Percentiles rank a stretch among this genome's conserved stretches.
phyloP scores from a whole-genome alignment of 352 stramenopile genomes.

The Globisporangium mamillatum region DNA sequence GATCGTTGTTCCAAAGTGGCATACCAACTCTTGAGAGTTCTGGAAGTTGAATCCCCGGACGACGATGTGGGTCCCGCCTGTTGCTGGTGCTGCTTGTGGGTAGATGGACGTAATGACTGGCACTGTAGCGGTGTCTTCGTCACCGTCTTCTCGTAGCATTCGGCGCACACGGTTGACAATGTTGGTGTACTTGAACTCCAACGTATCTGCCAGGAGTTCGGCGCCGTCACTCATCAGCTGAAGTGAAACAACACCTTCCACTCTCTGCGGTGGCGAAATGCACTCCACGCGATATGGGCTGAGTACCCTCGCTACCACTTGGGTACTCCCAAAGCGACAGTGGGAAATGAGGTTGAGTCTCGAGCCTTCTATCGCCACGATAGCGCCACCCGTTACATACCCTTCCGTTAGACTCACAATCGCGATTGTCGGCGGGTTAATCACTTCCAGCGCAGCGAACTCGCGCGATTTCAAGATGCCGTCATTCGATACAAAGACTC shows the following conservation, averaged over 20 bases:
- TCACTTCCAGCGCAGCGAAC: conserved; percentile 37
- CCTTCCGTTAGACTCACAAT: conserved; percentile 31
- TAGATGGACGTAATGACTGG: conserved; percentile 25
- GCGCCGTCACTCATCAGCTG: conserved; percentile 37
- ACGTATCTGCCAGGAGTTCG: conserved; percentile 32
- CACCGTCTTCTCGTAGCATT: neutral
- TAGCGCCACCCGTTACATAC: conserved; percentile 32
- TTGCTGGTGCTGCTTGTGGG: conserved; percentile 10
- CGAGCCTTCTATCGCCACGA: conserved; percentile 43
- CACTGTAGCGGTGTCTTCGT: neutral
- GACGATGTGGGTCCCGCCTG: conserved; percentile 65
- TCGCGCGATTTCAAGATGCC: conserved; percentile 36
- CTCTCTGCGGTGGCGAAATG: conserved; percentile 33
- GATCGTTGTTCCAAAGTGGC: conserved; percentile 70
- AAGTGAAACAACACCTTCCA: conserved; percentile 36
- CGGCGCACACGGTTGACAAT: conserved; percentile 12
- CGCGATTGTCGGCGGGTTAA: conserved; percentile 45
- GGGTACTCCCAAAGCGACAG: conserved; percentile 64
- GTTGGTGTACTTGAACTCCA: conserved; percentile 49
- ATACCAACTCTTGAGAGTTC: conserved; percentile 69
- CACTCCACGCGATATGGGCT: conserved; percentile 29
- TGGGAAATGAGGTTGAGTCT: conserved; percentile 53
- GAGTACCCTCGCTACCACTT: conserved; percentile 23
- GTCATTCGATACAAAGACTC: conserved; percentile 54
- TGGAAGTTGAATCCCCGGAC: conserved; percentile 77